Evolutionary conservation across 495 filamentous ascomycete genomes (phyloP), one percentile per base, ranked within the genome.

Genomic region (Penicillium coprophilum): DNA sequence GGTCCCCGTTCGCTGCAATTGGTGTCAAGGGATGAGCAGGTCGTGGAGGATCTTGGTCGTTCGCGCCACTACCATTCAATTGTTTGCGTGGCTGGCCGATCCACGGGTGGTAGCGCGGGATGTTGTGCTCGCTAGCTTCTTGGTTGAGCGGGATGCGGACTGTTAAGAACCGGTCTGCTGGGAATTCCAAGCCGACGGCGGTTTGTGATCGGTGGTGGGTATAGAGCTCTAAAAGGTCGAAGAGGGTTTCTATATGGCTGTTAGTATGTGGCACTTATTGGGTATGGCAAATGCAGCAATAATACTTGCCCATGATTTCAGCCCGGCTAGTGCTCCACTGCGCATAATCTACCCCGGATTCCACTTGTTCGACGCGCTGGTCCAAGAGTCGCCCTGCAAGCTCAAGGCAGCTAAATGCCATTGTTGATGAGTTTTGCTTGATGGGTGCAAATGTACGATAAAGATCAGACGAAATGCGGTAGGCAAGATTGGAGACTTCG

Each of bases 361-460:
- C 73, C 15, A 86, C 64, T 19, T 68, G 68, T 7, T 77, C 74
- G 6, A 80, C 57, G 31, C 77, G 76, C 38, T 73, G 66, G 17
- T 79, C 81, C 50, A 81, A 73, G 24, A 97, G 67, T 23, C 88
- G 81, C 2, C 85, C 80, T 2, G 92, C 85, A 38, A 97, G 82
- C 69, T 95, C 91, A 3, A 96, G 73, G 63, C 88, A 84, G n/a
- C 85, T 85, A 45, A 94, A 76, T 4, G 91, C 91, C 74, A 96
- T 85, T 4, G 89, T 87, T 19, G 85, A 79, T 5, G 87, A 86
- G 0, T 84, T 86, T 56, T 96, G 90, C 72, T 97, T 97, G 32
- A 97, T 76, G 17, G 93, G 94, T 6, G 88, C 86, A 70, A 90
- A 95, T 4, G 94, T 98, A 61, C 92, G 89, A 70, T 97, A 95